phyloP scores from a whole-genome alignment of 2,329 filamentous ascomycete species.

The Sporothrix sp. region DNA sequence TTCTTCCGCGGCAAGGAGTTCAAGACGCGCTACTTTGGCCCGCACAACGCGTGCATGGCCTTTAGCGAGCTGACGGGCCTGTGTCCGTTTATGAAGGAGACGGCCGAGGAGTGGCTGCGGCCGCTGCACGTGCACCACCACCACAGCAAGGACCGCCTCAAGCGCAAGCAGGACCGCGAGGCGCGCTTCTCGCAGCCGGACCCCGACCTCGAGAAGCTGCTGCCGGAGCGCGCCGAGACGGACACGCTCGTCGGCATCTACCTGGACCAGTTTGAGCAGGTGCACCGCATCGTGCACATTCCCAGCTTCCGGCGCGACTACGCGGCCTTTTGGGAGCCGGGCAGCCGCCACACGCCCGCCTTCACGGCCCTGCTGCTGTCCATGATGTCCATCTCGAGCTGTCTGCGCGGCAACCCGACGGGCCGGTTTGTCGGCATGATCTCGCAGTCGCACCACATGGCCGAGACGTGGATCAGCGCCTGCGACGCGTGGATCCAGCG shows the following conservation, averaged over 20 bases:
- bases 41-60: conserved; percentile 51
- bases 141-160: conserved; percentile 48
- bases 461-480: conserved; percentile 46
- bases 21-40: conserved; percentile 50
- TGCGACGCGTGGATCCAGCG: conserved; percentile 44
- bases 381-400: conserved; percentile 51
- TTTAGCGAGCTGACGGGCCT: conserved; percentile 49
- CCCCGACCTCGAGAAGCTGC: conserved; percentile 38
- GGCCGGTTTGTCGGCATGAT: conserved; percentile 49
- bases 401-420: conserved; percentile 41
- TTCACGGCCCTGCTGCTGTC: conserved; percentile 50
- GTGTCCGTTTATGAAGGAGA: conserved; percentile 53
- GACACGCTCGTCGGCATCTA: conserved; percentile 28
- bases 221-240: conserved; percentile 26
- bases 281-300: conserved; percentile 45
- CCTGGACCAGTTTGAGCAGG: conserved; percentile 30
- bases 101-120: conserved; percentile 50
- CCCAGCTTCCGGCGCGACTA: conserved; percentile 49
- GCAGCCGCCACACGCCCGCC: conserved; percentile 37
- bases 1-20: conserved; percentile 51
- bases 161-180: conserved; percentile 43
- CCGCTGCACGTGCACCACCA: conserved; percentile 44
- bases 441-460: conserved; percentile 44
- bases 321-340: conserved; percentile 42
- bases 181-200: conserved; percentile 39